These are phyloP conservation scores for Tuber umbilicatum DNA, from an alignment of 495 filamentous ascomycete genomes.

Conservation along the genomic window DNA sequence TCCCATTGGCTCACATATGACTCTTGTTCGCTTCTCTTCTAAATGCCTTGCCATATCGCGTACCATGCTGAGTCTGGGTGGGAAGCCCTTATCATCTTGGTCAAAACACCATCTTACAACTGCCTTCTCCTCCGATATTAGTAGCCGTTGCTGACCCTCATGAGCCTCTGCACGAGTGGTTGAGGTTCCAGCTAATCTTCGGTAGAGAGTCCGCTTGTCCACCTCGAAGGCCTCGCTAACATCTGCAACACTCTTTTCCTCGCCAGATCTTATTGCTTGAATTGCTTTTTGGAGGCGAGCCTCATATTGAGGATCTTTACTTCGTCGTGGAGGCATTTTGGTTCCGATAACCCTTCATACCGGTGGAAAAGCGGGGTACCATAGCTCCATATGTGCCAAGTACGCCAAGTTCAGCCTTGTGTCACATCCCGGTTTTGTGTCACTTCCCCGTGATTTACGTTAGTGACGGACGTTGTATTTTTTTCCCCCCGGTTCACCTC, in stretches of 20 bases:
- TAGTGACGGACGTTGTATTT: no score
- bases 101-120: no score
- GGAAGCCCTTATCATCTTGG: no score
- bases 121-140: no score
- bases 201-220: background rate
- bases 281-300: no score
- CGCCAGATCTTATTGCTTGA: background rate
- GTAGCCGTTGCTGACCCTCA: background rate
- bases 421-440: background rate
- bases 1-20: background rate
- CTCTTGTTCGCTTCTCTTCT: background rate
- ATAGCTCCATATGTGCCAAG: background rate
- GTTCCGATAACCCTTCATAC: background rate
- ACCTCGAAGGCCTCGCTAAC: background rate
- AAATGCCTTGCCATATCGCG: no score
- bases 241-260: background rate
- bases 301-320: background rate
- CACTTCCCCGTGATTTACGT: background rate
- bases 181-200: background rate
- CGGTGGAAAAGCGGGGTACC: background rate
- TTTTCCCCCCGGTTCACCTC: no score
- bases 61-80: no score
- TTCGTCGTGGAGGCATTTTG: background rate
- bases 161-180: conserved; percentile 5
- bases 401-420: background rate